phyloP scores from a whole-genome alignment of 2,329 filamentous ascomycete genomes.

The Alternaria brassicae region DNA sequence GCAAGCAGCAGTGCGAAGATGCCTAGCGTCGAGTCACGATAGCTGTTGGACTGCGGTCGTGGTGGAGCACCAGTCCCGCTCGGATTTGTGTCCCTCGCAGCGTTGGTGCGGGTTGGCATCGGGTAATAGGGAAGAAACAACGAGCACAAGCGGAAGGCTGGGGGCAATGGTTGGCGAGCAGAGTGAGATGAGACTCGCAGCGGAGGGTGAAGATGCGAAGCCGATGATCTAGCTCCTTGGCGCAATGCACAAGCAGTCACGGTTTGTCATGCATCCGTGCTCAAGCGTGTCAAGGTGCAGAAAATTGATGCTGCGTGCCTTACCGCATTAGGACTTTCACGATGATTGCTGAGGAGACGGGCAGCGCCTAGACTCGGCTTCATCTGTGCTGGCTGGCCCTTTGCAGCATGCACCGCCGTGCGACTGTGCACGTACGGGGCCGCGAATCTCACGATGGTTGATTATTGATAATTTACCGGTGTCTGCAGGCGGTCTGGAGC shows the following conservation, averaged over 20 bases:
- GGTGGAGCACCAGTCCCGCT: slow-evolving; percentile 31
- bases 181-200: slow-evolving; percentile 24
- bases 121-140: slow-evolving; percentile 33
- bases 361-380: slow-evolving; percentile 35
- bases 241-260: slow-evolving; percentile 27
- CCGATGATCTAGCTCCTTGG: slow-evolving; percentile 26
- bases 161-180: slow-evolving; percentile 30
- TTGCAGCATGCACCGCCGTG: slow-evolving; percentile 17
- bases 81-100: slow-evolving; percentile 41
- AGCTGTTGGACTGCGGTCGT: slow-evolving; percentile 28
- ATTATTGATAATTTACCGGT: slow-evolving; percentile 15
- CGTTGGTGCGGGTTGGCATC: slow-evolving; percentile 41
- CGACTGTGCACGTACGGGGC: slow-evolving; percentile 16
- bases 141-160: slow-evolving; percentile 29
- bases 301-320: slow-evolving; percentile 38
- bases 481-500: slow-evolving; percentile 17
- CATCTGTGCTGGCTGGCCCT: slow-evolving; percentile 22
- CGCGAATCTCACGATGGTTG: slow-evolving; percentile 23
- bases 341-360: slow-evolving; percentile 34
- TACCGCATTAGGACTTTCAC: slow-evolving; percentile 45
- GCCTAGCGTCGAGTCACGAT: slow-evolving; percentile 42
- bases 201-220: slow-evolving; percentile 32
- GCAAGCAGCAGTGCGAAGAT: slow-evolving; percentile 59
- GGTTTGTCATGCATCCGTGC: slow-evolving; percentile 30
- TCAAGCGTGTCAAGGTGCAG: slow-evolving; percentile 28